phyloP scores from a whole-genome alignment of 2,329 filamentous ascomycete species.

The Exophiala viscosa region DNA sequence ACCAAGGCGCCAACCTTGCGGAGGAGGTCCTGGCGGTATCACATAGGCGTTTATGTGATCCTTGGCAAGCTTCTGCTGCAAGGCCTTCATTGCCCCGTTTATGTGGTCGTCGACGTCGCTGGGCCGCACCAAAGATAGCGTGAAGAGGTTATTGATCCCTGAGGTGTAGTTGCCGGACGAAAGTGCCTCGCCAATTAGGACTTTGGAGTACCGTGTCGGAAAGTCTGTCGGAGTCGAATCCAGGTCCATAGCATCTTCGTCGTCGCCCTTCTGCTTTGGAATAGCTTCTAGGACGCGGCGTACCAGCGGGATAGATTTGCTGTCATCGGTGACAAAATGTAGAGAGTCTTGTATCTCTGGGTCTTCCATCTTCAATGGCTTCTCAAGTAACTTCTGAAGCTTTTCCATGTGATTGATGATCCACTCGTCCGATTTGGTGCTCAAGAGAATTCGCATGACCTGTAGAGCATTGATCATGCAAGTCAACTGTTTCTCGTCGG shows the following conservation, averaged over 20 bases:
- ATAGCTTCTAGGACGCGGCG: slow-evolving; percentile 72
- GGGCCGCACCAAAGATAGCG: slow-evolving; percentile 77
- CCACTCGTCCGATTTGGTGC: slow-evolving; percentile 87
- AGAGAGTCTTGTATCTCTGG: slow-evolving; percentile 91
- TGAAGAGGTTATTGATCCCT: slow-evolving; percentile 91
- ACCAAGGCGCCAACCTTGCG: slow-evolving; percentile 38
- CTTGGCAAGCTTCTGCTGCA: slow-evolving; percentile 86
- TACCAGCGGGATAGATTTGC: slow-evolving; percentile 62
- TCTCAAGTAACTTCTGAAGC: slow-evolving; percentile 85
- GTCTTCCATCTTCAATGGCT: slow-evolving; percentile 80
- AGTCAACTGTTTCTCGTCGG: slow-evolving; percentile 68
- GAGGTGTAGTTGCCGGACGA: slow-evolving; percentile 77
- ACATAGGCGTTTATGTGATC: slow-evolving; percentile 80
- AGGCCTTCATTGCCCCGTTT: slow-evolving; percentile 80
- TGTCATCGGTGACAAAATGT: slow-evolving; percentile 65
- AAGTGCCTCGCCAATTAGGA: slow-evolving; percentile 83
- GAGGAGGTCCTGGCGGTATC: slow-evolving; percentile 32
- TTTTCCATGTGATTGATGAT: slow-evolving; percentile 71
- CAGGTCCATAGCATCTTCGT: slow-evolving; percentile 76
- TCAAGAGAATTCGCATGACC: slow-evolving; percentile 82
- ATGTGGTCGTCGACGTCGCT: slow-evolving; percentile 89
- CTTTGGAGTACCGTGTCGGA: slow-evolving; percentile 69
- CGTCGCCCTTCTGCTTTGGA: slow-evolving; percentile 78
- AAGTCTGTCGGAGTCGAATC: slow-evolving; percentile 78
- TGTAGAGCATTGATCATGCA: slow-evolving; percentile 87